Base-by-base conservation (phyloP, 768 basidiomycete genomes). In the Mycena galopus region DNA sequence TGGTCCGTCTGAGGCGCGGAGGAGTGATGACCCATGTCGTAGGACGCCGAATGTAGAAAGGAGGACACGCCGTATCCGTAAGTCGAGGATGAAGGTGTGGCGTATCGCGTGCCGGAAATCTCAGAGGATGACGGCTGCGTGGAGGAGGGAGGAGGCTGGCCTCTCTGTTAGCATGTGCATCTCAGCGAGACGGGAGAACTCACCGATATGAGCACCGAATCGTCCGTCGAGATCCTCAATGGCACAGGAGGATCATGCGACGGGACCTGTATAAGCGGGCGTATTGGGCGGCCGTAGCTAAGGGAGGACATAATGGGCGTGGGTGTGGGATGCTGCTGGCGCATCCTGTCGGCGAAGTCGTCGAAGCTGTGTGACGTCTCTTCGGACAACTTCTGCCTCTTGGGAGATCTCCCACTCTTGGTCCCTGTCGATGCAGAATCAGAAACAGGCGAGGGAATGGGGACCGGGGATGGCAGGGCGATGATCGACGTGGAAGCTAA, bases 221-320 rank as follows among this genome's bases (percentile, higher is more conserved):
- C 70, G 50, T 71, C 70, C 30, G 70, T 71, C 19, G 70, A 71
- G 23, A 71, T 61, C 8, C 70, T 65, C 19, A 66, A 51, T 5
- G 56, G 32, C 29, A 39, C 14, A 16, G 44, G 5, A 25, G n/a
- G 25, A 8, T 44, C 33, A 1, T 62, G 59, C 50, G 58, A 19
- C 16, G 47, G 50, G 10, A 60, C 4, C 1, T 55, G 51, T 6
- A 55, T 25, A 27, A 69, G 58, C 8, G 58, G 67, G 2, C 59
- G 59, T 23, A 69, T 61, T 19, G 67, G 37, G 21, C 53, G 51
- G n/a, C 53, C 53, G 39, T 69, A 69, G 30, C 16, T 57, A 9
- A 55, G 67, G 5, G 59, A 55, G 14, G 67, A 27, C 3, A 44
- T 30, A n/a, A 19, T 69, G 8, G 60, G 53, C 42, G 61, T 12